These are phyloP conservation scores for Puccinia novopanici DNA, from an alignment of 1,284 basidiomycete species.

Conservation along the genomic window DNA sequence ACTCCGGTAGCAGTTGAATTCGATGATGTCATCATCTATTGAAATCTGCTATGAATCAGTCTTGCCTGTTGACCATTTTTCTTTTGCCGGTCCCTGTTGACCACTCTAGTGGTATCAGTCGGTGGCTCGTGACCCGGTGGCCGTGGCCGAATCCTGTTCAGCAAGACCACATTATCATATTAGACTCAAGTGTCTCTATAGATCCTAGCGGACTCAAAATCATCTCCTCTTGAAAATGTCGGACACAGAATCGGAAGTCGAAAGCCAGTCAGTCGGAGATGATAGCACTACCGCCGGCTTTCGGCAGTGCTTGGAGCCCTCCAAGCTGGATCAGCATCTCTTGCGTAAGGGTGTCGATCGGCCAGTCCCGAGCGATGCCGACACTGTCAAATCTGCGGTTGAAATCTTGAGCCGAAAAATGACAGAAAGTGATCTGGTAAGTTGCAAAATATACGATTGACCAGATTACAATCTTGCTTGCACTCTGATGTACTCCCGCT, in stretches of 20 bases:
- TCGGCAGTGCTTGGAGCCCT: background rate
- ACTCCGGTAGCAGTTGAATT: background rate
- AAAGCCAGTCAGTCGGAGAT: background rate
- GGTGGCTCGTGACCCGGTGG: background rate
- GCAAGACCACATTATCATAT: background rate
- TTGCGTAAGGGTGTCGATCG: background rate
- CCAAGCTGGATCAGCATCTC: slow-evolving; percentile 9
- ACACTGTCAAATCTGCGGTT: slow-evolving; percentile 7
- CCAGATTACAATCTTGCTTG: background rate
- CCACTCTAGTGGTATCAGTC: background rate
- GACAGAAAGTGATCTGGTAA: slow-evolving; percentile 6
- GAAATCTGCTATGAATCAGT: background rate
- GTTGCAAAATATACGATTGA: background rate
- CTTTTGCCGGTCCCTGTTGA: background rate
- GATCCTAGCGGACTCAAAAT: background rate
- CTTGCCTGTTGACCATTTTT: background rate
- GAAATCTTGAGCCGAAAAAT: background rate
- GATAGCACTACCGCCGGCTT: background rate
- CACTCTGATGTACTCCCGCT: background rate
- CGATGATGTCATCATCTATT: background rate
- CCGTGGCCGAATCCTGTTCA: background rate
- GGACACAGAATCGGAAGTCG: background rate
- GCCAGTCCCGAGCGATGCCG: background rate
- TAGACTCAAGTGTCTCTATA: background rate
- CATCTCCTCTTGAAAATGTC: background rate